Evolutionary conservation across 805 yeast species (phyloP).

Genomic region (Nakazawaea ernobii): DNA sequence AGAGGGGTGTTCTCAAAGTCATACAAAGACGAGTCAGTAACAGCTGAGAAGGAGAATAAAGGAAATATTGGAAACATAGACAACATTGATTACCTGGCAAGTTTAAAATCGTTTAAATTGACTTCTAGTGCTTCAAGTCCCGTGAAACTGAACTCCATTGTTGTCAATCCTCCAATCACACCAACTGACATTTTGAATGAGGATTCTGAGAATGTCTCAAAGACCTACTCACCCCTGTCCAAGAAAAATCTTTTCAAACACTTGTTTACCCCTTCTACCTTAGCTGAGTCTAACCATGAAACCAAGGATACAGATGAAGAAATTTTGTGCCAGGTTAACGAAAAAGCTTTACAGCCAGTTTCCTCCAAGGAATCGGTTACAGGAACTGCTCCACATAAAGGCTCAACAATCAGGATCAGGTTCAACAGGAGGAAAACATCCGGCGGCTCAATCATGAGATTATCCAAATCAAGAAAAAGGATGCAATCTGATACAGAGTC

Average conservation of each 20-base stretch:
- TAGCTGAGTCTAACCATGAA: not conserved
- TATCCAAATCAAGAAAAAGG: not conserved
- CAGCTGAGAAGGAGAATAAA: not conserved
- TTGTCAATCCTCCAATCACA: not conserved
- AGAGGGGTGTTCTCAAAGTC: conserved; percentile 1
- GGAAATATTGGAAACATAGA: not conserved
- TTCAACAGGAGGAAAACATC: conserved; percentile 1
- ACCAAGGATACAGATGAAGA: not conserved
- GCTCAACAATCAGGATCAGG: conserved; percentile 2
- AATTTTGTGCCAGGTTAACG: not conserved
- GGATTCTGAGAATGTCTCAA: not conserved
- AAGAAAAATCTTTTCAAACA: not conserved
- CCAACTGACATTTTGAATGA: not conserved
- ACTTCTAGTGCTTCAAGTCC: not conserved
- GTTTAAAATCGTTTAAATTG: not conserved
- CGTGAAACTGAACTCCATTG: not conserved
- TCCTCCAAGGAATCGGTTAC: not conserved
- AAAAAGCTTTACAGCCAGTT: not conserved
- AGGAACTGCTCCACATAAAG: not conserved
- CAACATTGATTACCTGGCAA: not conserved
- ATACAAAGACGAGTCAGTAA: not conserved
- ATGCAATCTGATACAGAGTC: not conserved
- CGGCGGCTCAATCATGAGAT: not conserved
- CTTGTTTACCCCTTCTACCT: not conserved
- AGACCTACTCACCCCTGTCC: not conserved